These are phyloP conservation scores for Metschnikowia drakensbergensis DNA, from an alignment of 805 yeast species.

Conservation along the genomic window DNA sequence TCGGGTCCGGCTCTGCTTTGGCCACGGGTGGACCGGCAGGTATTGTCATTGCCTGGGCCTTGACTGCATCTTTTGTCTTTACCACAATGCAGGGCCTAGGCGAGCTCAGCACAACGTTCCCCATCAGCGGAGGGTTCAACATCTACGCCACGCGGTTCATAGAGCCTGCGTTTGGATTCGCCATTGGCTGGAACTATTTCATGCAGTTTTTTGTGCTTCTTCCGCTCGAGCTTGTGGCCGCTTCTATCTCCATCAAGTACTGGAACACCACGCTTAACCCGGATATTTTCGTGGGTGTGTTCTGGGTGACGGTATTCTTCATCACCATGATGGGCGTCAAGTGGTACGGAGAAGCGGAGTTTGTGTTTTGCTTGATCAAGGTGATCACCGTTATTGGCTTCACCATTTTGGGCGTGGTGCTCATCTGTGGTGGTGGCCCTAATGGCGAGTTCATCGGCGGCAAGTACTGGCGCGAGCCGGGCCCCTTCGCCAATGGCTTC, in stretches of 20 bases:
- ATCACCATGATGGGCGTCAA: constrained; percentile 60
- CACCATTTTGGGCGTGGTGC: constrained; percentile 50
- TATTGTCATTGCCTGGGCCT: constrained; percentile 50
- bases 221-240: constrained; percentile 37
- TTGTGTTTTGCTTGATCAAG: constrained; percentile 50
- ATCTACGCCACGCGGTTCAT: constrained; percentile 22
- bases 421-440: constrained; percentile 57
- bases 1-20: constrained; percentile 58
- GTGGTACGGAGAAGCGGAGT: constrained; percentile 71
- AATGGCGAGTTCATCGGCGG: constrained; percentile 58
- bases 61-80: constrained; percentile 57
- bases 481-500: constrained; percentile 54
- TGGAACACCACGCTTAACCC: constrained; percentile 46
- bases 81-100: constrained; percentile 62
- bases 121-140: constrained; percentile 28
- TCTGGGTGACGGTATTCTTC: constrained; percentile 46
- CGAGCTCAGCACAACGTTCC: constrained; percentile 53
- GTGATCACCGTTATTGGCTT: constrained; percentile 58
- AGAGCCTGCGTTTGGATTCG: constrained; percentile 25
- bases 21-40: constrained; percentile 63
- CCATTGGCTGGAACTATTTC: constrained; percentile 34
- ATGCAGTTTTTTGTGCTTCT: constrained; percentile 36
- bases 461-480: constrained; percentile 55
- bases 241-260: constrained; percentile 38
- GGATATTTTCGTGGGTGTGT: constrained; percentile 55